Evolutionary conservation across 2,329 filamentous ascomycete species (phyloP), one percentile per base, ranked within the genome.

Genomic region (Fusarium pseudocircinatum): DNA sequence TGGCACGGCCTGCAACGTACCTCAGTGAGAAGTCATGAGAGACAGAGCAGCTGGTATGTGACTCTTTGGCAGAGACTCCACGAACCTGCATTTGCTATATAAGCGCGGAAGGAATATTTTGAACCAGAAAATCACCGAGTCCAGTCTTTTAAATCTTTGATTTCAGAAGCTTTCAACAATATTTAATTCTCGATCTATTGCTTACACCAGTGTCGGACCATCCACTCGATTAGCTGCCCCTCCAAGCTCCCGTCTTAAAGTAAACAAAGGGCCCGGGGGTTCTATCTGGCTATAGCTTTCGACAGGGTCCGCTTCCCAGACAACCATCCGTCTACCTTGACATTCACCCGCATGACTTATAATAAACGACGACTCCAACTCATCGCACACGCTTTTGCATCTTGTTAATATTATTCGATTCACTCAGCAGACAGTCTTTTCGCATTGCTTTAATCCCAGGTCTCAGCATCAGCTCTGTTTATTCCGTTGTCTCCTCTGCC

Each of bases 181-280:
- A 24, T 53, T 63, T 53, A 47, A 43, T 68, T 63, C 52, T 52
- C 43, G 34, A 36, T 40, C 42, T 49, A 73, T 54, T 63, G 42
- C 64, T 50, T 57, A 40, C 60, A 65, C 62, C 60, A 46, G 52
- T 63, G 58, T 63, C 61, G 63, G 60, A 47, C 69, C 60, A 57
- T 47, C 64, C 50, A 60, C 62, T 59, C 65, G 46, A 40, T 37
- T 37, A 74, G 62, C 74, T 71, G 76, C 82, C 81, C 81, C 81
- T 49, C 81, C 79, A 73, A 77, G 82, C 81, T 78, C 50, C 34
- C 50, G 20, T 54, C 26, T 50, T 76, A 79, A 80, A 79, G 78
- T 81, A 83, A 83, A 84, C 83, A 83, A 84, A 83, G 82, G 82
- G 63, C 52, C 56, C 43, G 44, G 52, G 65, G 76, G 80, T 58